Base-by-base conservation (phyloP, 2,329 filamentous ascomycete species). In the Hymenoscyphus scutula region DNA sequence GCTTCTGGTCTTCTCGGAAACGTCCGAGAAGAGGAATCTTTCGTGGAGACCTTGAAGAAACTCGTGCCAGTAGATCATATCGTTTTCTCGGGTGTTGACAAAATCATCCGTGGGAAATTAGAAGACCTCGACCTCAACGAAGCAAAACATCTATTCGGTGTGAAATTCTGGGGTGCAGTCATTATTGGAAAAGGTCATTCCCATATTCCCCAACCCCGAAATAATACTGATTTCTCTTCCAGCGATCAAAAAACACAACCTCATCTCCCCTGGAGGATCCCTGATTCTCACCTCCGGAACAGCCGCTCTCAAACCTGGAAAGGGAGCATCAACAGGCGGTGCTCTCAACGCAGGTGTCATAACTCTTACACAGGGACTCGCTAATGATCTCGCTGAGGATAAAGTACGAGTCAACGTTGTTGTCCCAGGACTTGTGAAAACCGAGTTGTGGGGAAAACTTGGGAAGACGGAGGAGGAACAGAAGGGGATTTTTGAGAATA, bases 361-460 rank as follows among this genome's bases (percentile, higher is more conserved):
- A 48, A 78, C 80, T 7, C 77, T 88, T 68, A 77, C 79, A 1
- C 77, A 83, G 1, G 81, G 79, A 2, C 75, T 90, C 23, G 87
- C 86, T 1, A 70, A 87, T 48, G 86, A 89, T 66, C 70, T 90
- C 56, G 58, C 69, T 11, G 66, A 69, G 7, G 80, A 80, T 66
- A 87, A 86, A 0, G 74, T 89, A 4, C 76, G 87, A 3, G 85
- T 89, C 41, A 90, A 90, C 70, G 73, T 81, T 1, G 82, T 89
- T 1, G 77, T 75, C 55, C 85, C 85, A 0, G 87, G 87, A 0
- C 76, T 79, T 0, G 78, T 83, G 0, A 72, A 78, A 45, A 85
- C 82, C 3, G 79, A 80, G 58, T 62, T 84, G 17, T 81, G 75
- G 75, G 73, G 72, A 2, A 63, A 67, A 53, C 51, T 67, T 30